These are phyloP conservation scores for Boletus mariae DNA, from an alignment of 1,284 basidiomycete species.

Conservation along the genomic window DNA sequence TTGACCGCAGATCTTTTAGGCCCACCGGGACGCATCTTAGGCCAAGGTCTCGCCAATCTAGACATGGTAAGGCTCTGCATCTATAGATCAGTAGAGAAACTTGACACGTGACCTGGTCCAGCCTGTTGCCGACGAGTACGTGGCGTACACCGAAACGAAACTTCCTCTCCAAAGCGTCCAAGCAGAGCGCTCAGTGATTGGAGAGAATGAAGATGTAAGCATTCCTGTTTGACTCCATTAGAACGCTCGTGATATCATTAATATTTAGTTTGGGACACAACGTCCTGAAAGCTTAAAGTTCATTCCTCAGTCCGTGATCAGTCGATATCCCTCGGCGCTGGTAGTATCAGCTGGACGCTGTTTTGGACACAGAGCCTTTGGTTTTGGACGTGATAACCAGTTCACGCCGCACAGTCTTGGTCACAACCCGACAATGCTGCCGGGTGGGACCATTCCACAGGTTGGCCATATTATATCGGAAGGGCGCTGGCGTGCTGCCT, in stretches of 20 bases:
- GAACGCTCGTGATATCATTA: neutral
- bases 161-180: neutral
- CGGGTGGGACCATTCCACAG: constrained; percentile 4
- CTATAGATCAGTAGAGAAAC: neutral
- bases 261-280: constrained; percentile 6
- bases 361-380: neutral
- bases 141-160: neutral
- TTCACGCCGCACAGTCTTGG: neutral
- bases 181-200: neutral
- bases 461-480: constrained; percentile 3
- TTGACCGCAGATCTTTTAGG: neutral
- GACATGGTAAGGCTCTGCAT: constrained; percentile 9
- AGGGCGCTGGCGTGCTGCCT: constrained; percentile 3
- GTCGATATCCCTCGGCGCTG: constrained; percentile 19
- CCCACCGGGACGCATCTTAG: neutral
- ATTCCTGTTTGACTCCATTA: neutral
- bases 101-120: constrained; percentile 5
- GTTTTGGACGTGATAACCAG: constrained; percentile 3
- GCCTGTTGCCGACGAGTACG: neutral
- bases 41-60: neutral
- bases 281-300: constrained; percentile 27
- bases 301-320: constrained; percentile 27
- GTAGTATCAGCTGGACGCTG: neutral
- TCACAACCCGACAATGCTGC: constrained; percentile 4
- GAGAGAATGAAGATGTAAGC: constrained; percentile 11